These are phyloP conservation scores for Furcasterigmium furcatum DNA, from an alignment of 2,329 filamentous ascomycete genomes.

Conservation along the genomic window DNA sequence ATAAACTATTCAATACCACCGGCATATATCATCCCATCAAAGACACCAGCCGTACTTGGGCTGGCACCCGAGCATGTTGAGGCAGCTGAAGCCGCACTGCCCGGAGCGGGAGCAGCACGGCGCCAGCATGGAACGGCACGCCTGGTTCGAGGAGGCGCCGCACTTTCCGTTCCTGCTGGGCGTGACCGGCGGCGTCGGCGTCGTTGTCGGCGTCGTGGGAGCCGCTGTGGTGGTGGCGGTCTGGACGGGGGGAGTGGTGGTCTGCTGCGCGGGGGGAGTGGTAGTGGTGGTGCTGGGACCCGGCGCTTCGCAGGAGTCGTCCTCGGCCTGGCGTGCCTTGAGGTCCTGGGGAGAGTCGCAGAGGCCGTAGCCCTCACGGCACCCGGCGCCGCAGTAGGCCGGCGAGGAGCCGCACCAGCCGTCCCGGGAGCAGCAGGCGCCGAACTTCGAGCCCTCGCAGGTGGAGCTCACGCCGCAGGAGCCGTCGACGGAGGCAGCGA, in stretches of 20 bases:
- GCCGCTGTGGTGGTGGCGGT: background rate
- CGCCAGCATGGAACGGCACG: constrained; percentile 1
- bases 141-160: background rate
- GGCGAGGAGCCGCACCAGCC: constrained; percentile 30
- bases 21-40: too few relatives aligned
- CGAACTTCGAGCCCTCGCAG: constrained; percentile 29
- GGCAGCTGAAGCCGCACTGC: background rate
- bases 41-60: too few relatives aligned
- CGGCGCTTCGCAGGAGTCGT: background rate
- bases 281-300: background rate
- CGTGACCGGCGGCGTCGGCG: too few relatives aligned
- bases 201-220: background rate
- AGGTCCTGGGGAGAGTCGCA: background rate
- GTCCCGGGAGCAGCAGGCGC: constrained; percentile 35
- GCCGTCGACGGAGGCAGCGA: constrained; percentile 19
- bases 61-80: too few relatives aligned
- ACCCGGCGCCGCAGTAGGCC: constrained; percentile 21
- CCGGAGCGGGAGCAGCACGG: background rate
- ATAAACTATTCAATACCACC: too few relatives aligned
- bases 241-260: background rate
- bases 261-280: too few relatives aligned
- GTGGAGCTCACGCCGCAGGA: constrained; percentile 28
- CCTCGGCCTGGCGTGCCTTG: background rate
- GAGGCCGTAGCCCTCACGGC: constrained; percentile 22
- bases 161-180: constrained; percentile 9